Percentiles rank a stretch among this genome's conserved stretches.
Conservation (phyloP, 2,329 filamentous ascomycete species). For the Rugonectria rugulosa region DNA sequence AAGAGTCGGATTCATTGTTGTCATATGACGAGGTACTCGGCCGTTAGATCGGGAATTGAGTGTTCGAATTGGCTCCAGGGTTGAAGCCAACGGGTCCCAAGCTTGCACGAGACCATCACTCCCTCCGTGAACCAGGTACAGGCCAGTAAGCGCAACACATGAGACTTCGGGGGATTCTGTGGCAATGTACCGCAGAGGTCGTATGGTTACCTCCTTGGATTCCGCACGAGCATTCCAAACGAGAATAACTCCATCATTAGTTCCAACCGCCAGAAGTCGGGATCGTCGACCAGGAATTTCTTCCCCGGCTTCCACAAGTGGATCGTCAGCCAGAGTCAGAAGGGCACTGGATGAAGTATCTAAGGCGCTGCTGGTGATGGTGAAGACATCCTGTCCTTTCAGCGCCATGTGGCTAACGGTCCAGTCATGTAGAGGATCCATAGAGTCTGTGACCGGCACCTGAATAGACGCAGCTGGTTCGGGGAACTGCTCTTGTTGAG, state of each 20-base stretch:
- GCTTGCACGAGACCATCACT: slow-evolving; percentile 95
- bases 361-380: slow-evolving; percentile 74
- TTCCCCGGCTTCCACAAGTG: slow-evolving; percentile 57
- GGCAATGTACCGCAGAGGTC: slow-evolving; percentile 81
- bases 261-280: slow-evolving; percentile 83
- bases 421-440: slow-evolving; percentile 43
- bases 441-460: slow-evolving; percentile 22
- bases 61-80: slow-evolving; percentile 78
- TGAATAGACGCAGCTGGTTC: slow-evolving; percentile 35
- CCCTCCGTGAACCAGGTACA: slow-evolving; percentile 92
- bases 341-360: slow-evolving; percentile 79
- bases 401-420: slow-evolving; percentile 49
- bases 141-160: slow-evolving; percentile 79
- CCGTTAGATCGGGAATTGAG: slow-evolving; percentile 86
- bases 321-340: slow-evolving; percentile 80
- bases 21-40: slow-evolving; percentile 77
- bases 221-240: slow-evolving; percentile 85
- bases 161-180: slow-evolving; percentile 91
- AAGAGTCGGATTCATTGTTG: slow-evolving; percentile 62
- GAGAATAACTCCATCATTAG: slow-evolving; percentile 76
- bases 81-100: slow-evolving; percentile 94
- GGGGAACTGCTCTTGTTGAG: slow-evolving; percentile 31
- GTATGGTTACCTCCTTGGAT: slow-evolving; percentile 54
- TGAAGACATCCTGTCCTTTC: slow-evolving; percentile 63
- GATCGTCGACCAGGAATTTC: slow-evolving; percentile 87